Percentiles rank a stretch among this genome's conserved stretches.
phyloP scores from a whole-genome alignment of 352 stramenopile species.

The Phytophthora idaei region DNA sequence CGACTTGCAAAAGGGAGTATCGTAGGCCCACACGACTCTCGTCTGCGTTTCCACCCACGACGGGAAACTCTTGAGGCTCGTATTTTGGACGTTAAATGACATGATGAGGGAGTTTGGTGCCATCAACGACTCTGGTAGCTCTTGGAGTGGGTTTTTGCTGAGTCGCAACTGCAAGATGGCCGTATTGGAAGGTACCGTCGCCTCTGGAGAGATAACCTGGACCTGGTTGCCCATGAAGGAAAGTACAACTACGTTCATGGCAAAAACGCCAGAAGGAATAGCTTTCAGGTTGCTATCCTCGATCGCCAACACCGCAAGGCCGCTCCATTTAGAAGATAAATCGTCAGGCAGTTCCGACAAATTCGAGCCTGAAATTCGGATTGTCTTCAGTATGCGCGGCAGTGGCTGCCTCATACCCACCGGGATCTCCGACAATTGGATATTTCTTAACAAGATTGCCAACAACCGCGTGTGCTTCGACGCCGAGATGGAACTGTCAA shows the following conservation, averaged over 20 bases:
- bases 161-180: neutral
- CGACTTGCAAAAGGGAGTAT: neutral
- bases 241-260: neutral
- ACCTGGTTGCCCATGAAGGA: constrained; percentile 1
- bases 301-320: neutral
- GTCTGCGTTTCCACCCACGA: neutral
- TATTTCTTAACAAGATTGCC: neutral
- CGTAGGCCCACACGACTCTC: neutral
- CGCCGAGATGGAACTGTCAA: neutral
- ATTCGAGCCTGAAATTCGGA: neutral
- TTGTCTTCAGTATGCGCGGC: neutral
- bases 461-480: neutral
- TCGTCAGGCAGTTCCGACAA: neutral
- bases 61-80: neutral
- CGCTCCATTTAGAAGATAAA: neutral
- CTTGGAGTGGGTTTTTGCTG: neutral
- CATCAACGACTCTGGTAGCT: constrained; percentile 1
- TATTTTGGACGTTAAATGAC: neutral
- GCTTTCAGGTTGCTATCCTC: neutral
- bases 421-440: neutral
- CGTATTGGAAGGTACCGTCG: neutral
- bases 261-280: neutral
- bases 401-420: neutral
- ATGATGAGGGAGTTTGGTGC: neutral
- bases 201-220: neutral